Percentiles rank a stretch among this genome's conserved stretches.
Conservation (phyloP, 1,139 yeast species). For the Ashbya aceris region DNA sequence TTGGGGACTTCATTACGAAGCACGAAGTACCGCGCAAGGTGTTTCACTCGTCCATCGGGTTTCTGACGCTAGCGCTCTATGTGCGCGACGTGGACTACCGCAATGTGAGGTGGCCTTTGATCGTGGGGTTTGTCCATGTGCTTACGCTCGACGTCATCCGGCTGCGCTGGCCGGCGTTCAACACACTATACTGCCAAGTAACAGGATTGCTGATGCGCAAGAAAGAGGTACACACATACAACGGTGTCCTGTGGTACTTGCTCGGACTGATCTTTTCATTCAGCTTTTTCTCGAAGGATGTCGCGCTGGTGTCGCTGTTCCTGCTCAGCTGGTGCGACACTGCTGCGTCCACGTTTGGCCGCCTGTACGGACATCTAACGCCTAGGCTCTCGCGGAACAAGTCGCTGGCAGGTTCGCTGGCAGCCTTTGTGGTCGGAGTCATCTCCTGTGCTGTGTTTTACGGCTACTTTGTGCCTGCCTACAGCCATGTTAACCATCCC, state of each 20-base stretch:
- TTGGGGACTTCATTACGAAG: slow-evolving; percentile 50
- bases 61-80: slow-evolving; percentile 65
- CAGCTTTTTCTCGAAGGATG: slow-evolving; percentile 65
- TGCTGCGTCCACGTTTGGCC: slow-evolving; percentile 89
- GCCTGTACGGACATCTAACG: slow-evolving; percentile 74
- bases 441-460: slow-evolving; percentile 57
- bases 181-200: slow-evolving; percentile 50
- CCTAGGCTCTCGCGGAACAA: slow-evolving; percentile 67
- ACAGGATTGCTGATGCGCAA: slow-evolving; percentile 82
- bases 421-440: slow-evolving; percentile 73
- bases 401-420: slow-evolving; percentile 81
- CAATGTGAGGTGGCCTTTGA: slow-evolving; percentile 52
- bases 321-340: slow-evolving; percentile 95
- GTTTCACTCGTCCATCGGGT: slow-evolving; percentile 82
- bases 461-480: slow-evolving; percentile 60
- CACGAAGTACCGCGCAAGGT: slow-evolving; percentile 85
- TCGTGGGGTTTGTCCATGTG: slow-evolving; percentile 44
- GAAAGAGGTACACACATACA: slow-evolving; percentile 56
- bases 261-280: slow-evolving; percentile 71
- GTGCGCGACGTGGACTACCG: slow-evolving; percentile 48
- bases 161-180: slow-evolving; percentile 50
- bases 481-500: slow-evolving; percentile 40
- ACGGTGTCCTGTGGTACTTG: slow-evolving; percentile 82
- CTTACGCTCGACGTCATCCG: slow-evolving; percentile 63
- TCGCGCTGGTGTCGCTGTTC: slow-evolving; percentile 63